These are phyloP conservation scores for Spinellus fusiger DNA, from an alignment of 192 early-diverging fungal genomes.

Conservation along the genomic window DNA sequence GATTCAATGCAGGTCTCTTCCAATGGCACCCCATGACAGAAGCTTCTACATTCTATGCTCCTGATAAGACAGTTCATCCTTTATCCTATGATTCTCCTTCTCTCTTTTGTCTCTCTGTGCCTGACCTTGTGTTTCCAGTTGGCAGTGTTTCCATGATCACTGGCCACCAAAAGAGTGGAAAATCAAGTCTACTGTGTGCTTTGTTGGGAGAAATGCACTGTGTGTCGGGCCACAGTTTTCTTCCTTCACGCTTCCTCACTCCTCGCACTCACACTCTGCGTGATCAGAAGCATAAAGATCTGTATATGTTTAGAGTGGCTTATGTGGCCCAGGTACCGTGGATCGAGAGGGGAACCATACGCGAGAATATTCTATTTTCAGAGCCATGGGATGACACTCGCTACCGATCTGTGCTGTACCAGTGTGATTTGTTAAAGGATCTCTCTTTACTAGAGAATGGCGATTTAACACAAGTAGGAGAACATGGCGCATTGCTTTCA, in stretches of 20 bases:
- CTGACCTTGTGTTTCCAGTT: constrained; percentile 45
- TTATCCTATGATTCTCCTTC: not conserved
- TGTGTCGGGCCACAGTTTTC: constrained; percentile 7
- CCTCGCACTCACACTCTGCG: not conserved
- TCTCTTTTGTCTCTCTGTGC: constrained; percentile 10
- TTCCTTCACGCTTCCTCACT: not conserved
- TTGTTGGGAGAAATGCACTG: constrained; percentile 49
- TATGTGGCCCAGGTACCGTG: constrained; percentile 51
- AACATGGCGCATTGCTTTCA: constrained; percentile 57
- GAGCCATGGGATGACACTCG: constrained; percentile 40
- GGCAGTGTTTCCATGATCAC: constrained; percentile 51
- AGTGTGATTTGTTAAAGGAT: constrained; percentile 69
- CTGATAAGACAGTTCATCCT: not conserved
- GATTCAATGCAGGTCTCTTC: constrained; percentile 9
- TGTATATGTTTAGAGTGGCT: constrained; percentile 26
- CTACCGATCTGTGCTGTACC: constrained; percentile 61
- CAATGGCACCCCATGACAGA: constrained; percentile 6
- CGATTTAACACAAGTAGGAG: constrained; percentile 64
- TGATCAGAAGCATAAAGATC: not conserved
- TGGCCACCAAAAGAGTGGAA: constrained; percentile 62
- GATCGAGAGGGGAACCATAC: constrained; percentile 55
- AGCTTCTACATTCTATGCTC: not conserved
- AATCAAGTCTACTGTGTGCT: constrained; percentile 45
- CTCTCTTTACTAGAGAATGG: constrained; percentile 55
- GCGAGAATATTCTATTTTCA: constrained; percentile 73